Base-by-base conservation (phyloP, 169 alveolate genomes). In the Eimeria praecox region DNA sequence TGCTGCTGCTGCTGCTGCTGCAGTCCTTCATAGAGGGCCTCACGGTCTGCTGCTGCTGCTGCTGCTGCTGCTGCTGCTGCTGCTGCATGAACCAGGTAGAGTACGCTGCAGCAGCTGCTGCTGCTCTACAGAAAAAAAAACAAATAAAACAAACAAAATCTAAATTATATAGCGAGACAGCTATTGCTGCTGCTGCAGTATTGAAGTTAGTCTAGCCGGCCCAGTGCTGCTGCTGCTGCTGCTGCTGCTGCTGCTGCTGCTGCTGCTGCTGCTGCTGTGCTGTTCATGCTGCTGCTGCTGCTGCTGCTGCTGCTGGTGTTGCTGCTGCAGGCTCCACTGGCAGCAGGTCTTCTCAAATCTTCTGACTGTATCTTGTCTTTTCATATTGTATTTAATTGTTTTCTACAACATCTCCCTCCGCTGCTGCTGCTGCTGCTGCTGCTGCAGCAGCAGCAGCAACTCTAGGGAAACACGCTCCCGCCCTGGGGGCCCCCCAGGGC, bases 401-500 rank as follows among this genome's bases (percentile, higher is more conserved):
- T 56, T 78, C 66, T 27, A 24, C 33, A n/a, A 46, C 27, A 9
- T 22, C 6, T 59, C 12, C 46, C 52, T n/a, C 46, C 52, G 49
- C 52, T 59, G 75, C 90, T 27, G 46, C 49, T 82, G 59, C 89
- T 20, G 38, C 89, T 30, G n/a, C 89, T 12, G 71, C 90, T 6
- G 88, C 88, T 46, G 54, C 89, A 3, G 69, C 89, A 44, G 73
- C 90, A n/a, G 40, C 75, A 14, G 90, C 71, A n/a, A 6, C 75
- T 27, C 89, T 10, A n/a, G 22, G 24, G 52, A 6, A n/a, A n/a
- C 40, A 33, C 33, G 75, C 9, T 52, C n/a, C 80, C 64, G 80
- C 42, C 40, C 80, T 86, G 82, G 92, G 75, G 54, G 91, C 64
- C 44, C 92, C 69, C 24, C 49, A 64, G 35, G 64, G 62, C 82